Conservation (phyloP, 2,329 filamentous ascomycete genomes). For the Scedosporium boydii region DNA sequence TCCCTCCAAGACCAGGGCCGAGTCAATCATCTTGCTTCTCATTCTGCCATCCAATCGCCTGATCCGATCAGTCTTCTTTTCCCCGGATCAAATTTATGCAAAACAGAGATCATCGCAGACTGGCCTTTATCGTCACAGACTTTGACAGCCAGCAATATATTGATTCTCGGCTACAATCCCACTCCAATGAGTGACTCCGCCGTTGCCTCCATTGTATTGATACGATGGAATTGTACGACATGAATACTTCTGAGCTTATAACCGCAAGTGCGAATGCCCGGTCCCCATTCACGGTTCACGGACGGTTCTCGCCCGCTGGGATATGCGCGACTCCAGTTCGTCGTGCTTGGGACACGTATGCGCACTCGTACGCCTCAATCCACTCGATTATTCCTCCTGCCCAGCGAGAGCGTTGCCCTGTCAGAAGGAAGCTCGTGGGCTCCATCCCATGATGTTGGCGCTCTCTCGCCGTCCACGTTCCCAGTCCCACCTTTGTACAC, state of each 20-base stretch:
- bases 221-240: no score
- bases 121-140: background rate
- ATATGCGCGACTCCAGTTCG: background rate
- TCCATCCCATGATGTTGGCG: background rate
- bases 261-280: background rate
- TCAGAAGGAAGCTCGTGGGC: background rate
- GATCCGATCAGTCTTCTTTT: background rate
- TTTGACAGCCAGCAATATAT: background rate
- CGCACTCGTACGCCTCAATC: background rate
- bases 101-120: background rate
- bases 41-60: no score
- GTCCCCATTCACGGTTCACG: background rate
- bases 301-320: no score
- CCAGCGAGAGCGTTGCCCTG: background rate
- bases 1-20: no score
- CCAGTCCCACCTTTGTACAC: background rate
- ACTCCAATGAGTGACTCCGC: background rate
- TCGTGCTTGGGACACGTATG: background rate
- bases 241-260: no score
- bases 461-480: no score
- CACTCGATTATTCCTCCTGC: background rate
- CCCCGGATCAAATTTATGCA: background rate
- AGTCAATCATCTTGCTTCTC: no score
- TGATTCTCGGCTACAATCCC: background rate
- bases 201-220: background rate